These are phyloP conservation scores for Microsporum canis DNA, from an alignment of 2,329 filamentous ascomycete genomes.

Conservation along the genomic window DNA sequence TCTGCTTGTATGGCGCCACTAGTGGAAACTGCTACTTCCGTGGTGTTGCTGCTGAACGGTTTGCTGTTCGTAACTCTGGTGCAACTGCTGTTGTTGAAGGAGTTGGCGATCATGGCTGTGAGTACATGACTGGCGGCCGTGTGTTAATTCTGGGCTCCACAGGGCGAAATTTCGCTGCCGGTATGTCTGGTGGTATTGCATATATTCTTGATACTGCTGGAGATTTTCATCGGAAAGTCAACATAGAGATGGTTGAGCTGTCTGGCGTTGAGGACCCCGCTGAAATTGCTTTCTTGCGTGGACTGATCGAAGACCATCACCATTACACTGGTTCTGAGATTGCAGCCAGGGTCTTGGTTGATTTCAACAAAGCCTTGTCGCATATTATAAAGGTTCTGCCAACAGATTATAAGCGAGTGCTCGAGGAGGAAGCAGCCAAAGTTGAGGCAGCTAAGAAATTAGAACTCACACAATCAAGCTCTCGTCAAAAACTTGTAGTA, in stretches of 20 bases:
- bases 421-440: slow-evolving; percentile 75
- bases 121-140: slow-evolving; percentile 98
- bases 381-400: slow-evolving; percentile 91
- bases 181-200: slow-evolving; percentile 97
- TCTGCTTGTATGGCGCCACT: slow-evolving; percentile 90
- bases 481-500: slow-evolving; percentile 1
- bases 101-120: slow-evolving; percentile 89
- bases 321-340: slow-evolving; percentile 96
- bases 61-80: slow-evolving; percentile 92
- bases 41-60: slow-evolving; percentile 89
- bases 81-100: slow-evolving; percentile 94
- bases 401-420: slow-evolving; percentile 89
- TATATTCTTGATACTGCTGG: slow-evolving; percentile 83
- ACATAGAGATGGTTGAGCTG: slow-evolving; percentile 94
- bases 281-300: slow-evolving; percentile 82
- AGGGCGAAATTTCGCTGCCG: slow-evolving; percentile 92
- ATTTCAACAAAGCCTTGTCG: slow-evolving; percentile 82
- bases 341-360: slow-evolving; percentile 82
- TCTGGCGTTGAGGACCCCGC: slow-evolving; percentile 69
- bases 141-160: slow-evolving; percentile 77
- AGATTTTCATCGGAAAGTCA: slow-evolving; percentile 87
- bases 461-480: slow-evolving; percentile 51
- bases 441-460: slow-evolving; percentile 76
- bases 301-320: slow-evolving; percentile 90
- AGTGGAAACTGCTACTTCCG: slow-evolving; percentile 91